Base-by-base conservation (phyloP, 805 yeast species). In the Komagataella ulmi region DNA sequence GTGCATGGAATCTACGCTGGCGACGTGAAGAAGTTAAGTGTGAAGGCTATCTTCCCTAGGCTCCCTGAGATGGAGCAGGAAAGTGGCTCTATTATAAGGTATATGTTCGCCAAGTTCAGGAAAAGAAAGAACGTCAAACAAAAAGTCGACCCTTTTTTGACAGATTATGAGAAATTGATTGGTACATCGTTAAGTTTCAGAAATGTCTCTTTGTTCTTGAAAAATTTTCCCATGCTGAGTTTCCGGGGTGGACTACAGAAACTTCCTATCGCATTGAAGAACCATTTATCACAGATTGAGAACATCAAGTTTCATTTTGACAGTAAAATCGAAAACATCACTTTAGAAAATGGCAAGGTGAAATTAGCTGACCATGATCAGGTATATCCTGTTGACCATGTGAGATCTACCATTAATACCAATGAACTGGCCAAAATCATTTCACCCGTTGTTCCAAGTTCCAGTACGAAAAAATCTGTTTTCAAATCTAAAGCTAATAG, bases 1-100 rank as follows among this genome's bases (percentile, higher is more conserved):
- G 71, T 85, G 62, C 88, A 89, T 60, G 99, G 99, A 0, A 81
- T 93, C 1, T 91, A 89, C 64, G 97, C 95, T 1, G 93, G 88
- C n/a, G 95, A 90, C 64, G 73, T 80, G 1, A 59, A 72, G 5
- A 69, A 76, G 52, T 65, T 91, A 49, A 85, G 96, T 68, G 80
- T 84, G 0, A 67, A 76, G 18, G 72, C 85, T 3, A 72, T 87
- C 0, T 61, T 87, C 55, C 80, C 82, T 3, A 58, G 65, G 7
- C 58, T 88, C 57, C 79, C 73, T 48, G 68, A 76, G 10, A 64
- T 81, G 48, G 97, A 89, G 61, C 60, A 67, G 24, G 65, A 75
- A 6, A 67, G 77, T 60, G 87, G 89, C 0, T 81, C 88, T 0
- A 62, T 85, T 2, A 45, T 78, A 1, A 59, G 64, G n/a, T 67